These are phyloP conservation scores for Calvatia gigantea DNA, from an alignment of 768 basidiomycete species.

Conservation along the genomic window DNA sequence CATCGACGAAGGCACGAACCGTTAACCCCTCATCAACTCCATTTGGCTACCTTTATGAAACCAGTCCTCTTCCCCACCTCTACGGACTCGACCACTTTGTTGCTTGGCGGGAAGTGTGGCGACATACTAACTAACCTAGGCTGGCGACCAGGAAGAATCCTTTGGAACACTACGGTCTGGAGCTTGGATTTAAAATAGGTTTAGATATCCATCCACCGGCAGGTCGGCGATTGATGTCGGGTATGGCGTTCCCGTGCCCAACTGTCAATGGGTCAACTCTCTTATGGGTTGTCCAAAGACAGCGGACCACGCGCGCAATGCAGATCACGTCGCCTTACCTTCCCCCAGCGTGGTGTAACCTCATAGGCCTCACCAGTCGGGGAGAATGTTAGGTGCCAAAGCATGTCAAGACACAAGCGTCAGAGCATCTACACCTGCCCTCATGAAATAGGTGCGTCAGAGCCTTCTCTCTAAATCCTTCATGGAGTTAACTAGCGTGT, in stretches of 20 bases:
- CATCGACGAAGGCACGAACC: neutral
- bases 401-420: neutral
- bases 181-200: neutral
- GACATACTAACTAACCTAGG: neutral
- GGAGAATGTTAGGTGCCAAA: neutral
- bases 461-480: neutral
- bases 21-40: neutral
- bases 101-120: neutral
- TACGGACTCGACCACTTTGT: neutral
- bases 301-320: neutral
- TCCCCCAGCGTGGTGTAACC: neutral
- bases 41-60: neutral
- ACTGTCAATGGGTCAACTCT: neutral
- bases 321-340: neutral
- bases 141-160: neutral
- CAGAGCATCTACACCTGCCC: neutral
- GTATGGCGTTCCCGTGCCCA: neutral
- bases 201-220: neutral
- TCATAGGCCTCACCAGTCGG: neutral
- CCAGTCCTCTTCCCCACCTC: neutral
- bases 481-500: constrained; percentile 1
- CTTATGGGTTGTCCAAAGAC: neutral
- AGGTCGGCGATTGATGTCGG: neutral
- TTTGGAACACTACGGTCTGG: neutral
- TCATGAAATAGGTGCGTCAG: neutral